Evolutionary conservation across 331 rosid species (phyloP), one percentile per base, ranked within the genome.

Genomic region (Rosa hybrid): DNA sequence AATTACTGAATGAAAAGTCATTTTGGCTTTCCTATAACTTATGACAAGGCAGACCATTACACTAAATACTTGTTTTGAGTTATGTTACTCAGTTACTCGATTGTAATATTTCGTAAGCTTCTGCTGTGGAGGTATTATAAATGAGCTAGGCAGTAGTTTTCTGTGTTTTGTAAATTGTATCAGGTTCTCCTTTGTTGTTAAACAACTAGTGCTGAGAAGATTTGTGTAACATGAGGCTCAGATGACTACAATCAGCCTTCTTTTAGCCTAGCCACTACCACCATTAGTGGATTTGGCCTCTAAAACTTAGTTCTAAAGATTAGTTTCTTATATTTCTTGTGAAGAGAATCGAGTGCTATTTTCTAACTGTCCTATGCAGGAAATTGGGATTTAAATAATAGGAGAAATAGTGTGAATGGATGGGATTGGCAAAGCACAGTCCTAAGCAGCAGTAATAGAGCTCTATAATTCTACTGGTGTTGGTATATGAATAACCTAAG

Each of bases 341-440:
- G 54, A 70, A 45, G 75, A 21, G 75, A 70, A 45, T 44, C 20
- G 2, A 12, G 38, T 70, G 56, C 30, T 45, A 4, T 45, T 8
- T 71, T 7, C 39, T 23, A 25, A 71, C 39, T n/a, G 59, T 6
- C 38, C 21, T 48, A 8, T 63, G 45, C 71, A 27, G 72, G 62
- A 62, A 76, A 39, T 18, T 30, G 46, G 2, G 60, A 39, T 48
- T 51, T 74, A 17, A 21, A 27, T 75, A 42, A 57, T 41, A 41
- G 42, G 54, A 75, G 56, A 41, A 42, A 38, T 68, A 76, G 72
- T 48, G 72, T 56, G 76, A 53, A 46, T 68, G 77, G 51, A 76
- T 39, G 50, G 48, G 23, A 60, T 48, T 12, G 77, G 14, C 12
- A 39, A 18, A 76, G 68, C 20, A 45, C 57, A 75, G 42, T 68